Percentiles rank a stretch among this genome's conserved stretches.
phyloP scores from a whole-genome alignment of 1,284 basidiomycete species.

The Schizophyllum commune region DNA sequence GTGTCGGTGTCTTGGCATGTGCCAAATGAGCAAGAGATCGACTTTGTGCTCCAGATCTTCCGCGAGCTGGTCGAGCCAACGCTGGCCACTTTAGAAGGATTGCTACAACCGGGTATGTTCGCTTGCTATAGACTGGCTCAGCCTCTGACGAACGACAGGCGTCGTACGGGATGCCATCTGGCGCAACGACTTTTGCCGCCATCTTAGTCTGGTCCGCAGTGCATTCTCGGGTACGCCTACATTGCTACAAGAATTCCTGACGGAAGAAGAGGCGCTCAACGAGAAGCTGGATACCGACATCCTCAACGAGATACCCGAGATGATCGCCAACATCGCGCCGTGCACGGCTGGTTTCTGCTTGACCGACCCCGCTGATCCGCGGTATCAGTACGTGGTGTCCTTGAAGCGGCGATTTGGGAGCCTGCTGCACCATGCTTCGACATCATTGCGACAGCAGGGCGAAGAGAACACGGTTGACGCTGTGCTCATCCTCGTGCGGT shows the following conservation, averaged over 20 bases:
- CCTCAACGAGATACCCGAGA: slow-evolving; percentile 50
- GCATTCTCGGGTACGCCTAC: slow-evolving; percentile 65
- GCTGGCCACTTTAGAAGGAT: slow-evolving; percentile 48
- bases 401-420: slow-evolving; percentile 63
- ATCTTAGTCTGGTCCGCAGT: slow-evolving; percentile 58
- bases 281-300: slow-evolving; percentile 16
- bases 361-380: slow-evolving; percentile 57
- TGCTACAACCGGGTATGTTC: slow-evolving; percentile 57
- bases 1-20: slow-evolving; percentile 75
- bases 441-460: slow-evolving; percentile 58
- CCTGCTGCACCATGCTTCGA: slow-evolving; percentile 68
- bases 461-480: slow-evolving; percentile 88
- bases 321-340: slow-evolving; percentile 55
- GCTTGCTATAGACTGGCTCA: too few species aligned
- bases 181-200: slow-evolving; percentile 87
- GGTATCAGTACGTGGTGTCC: slow-evolving; percentile 54
- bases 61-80: slow-evolving; percentile 65
- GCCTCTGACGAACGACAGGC: too few species aligned
- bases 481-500: slow-evolving; percentile 56
- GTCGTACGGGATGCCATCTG: slow-evolving; percentile 57
- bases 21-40: slow-evolving; percentile 59
- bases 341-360: slow-evolving; percentile 66
- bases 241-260: slow-evolving; percentile 39
- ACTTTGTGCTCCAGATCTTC: slow-evolving; percentile 71
- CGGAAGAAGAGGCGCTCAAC: slow-evolving; percentile 33